phyloP scores from a whole-genome alignment of 768 basidiomycete genomes.

The Chalciporus piperatus region DNA sequence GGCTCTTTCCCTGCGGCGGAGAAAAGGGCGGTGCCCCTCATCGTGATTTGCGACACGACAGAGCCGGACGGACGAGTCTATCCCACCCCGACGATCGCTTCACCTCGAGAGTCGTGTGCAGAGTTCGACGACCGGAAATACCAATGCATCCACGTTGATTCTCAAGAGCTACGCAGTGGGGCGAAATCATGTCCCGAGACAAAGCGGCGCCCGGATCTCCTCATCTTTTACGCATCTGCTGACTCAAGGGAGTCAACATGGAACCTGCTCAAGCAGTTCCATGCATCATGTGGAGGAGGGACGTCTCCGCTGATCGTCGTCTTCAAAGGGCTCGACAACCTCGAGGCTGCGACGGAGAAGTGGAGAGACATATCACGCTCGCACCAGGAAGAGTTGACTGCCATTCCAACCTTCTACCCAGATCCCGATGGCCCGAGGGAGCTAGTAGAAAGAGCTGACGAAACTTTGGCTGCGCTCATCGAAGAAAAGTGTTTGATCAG shows the following conservation, averaged over 20 bases:
- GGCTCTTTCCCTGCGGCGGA: conserved; percentile 3
- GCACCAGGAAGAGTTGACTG: conserved; percentile 12
- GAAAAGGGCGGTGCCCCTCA: conserved; percentile 10
- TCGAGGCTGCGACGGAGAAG: conserved; percentile 9
- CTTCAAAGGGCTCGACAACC: conserved; percentile 17
- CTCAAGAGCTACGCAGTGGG: neutral
- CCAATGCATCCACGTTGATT: conserved; percentile 10
- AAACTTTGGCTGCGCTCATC: conserved; percentile 15
- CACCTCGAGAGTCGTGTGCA: neutral
- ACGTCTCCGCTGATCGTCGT: conserved; percentile 22
- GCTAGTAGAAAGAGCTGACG: conserved; percentile 15
- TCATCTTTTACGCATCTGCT: conserved; percentile 20
- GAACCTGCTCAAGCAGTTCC: conserved; percentile 16
- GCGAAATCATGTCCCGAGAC: neutral
- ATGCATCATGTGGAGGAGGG: conserved; percentile 15
- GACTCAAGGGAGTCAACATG: conserved; percentile 11
- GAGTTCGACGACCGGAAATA: conserved; percentile 9
- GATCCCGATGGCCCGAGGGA: conserved; percentile 9
- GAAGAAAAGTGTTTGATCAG: conserved; percentile 19
- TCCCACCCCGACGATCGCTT: neutral
- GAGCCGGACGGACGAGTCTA: neutral
- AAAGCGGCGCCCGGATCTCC: conserved; percentile 17
- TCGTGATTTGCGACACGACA: conserved; percentile 17
- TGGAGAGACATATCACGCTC: conserved; percentile 18
- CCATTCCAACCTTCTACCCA: conserved; percentile 22